Base-by-base conservation (phyloP, 2,329 filamentous ascomycete genomes). In the Penicillium brasilianum region DNA sequence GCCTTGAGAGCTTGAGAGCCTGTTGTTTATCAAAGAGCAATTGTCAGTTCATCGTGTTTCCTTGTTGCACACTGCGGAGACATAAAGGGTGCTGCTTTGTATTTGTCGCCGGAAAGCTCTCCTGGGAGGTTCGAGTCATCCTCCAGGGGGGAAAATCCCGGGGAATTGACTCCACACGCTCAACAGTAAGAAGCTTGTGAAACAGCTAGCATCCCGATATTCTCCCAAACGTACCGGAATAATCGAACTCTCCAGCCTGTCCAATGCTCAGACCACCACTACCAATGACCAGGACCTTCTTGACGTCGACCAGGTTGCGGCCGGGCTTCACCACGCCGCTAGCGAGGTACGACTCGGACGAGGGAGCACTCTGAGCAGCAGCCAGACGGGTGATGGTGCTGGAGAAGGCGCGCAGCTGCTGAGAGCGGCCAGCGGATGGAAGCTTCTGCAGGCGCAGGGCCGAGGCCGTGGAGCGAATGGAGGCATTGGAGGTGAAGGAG, bases 161-260 rank as follows among this genome's bases (percentile, higher is more conserved):
- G 36, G 18, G 10, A n/a, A 5, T 36, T 30, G n/a, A 57, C 20
- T 28, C 44, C 53, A 14, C n/a, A 20, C 32, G 43, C 28, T 20
- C 25, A 18, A 25, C 9, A 20, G 7, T 22, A n/a, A 13, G 7
- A 46, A 11, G 43, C 5, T 2, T 10, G 14, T n/a, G 10, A 50
- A 14, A 9, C n/a, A 34, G n/a, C 16, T 13, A 46, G 10, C 14
- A 20, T 44, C n/a, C 34, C 39, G 28, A 37, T 37, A 22, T 46
- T 16, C 34, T 13, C 55, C 52, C 22, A 67, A 65, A 84, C 88
- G 69, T 84, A 96, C 93, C 94, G 78, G 95, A 98, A 80, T 98
- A 98, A 81, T 98, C 94, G 73, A 98, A 98, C 83, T 98, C 94
- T 82, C 94, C 94, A 67, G 94, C 94, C 81, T 98, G 94, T 66